phyloP scores from a whole-genome alignment of 2,329 filamentous ascomycete species.

The Fusarium phyllophilum region DNA sequence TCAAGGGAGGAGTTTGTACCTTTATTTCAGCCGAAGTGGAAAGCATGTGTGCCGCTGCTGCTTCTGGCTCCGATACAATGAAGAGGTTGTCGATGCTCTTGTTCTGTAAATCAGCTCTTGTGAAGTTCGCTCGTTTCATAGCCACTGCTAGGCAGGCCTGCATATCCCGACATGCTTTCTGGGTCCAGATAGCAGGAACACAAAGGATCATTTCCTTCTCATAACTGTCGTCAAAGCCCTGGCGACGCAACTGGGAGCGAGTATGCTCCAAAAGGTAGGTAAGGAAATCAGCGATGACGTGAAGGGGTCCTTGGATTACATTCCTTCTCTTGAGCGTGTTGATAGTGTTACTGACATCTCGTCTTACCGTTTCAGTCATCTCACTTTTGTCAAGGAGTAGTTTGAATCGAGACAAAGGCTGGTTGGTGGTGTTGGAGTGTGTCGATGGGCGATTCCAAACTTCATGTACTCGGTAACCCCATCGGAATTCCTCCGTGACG shows the following conservation, averaged over 20 bases:
- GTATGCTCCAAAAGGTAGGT: neutral
- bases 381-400: neutral
- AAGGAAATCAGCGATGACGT: neutral
- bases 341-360: fast-evolving
- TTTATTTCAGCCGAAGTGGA: neutral
- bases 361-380: fast-evolving
- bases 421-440: neutral
- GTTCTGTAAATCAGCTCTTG: neutral
- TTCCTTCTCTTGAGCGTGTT: fast-evolving
- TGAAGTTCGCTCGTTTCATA: neutral
- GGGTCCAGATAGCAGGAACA: neutral
- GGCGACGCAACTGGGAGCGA: fast-evolving
- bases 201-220: neutral
- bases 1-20: fast-evolving
- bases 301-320: fast-evolving
- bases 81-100: neutral
- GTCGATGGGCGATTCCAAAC: neutral
- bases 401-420: neutral
- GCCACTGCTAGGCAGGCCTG: neutral
- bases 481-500: fast-evolving
- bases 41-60: neutral
- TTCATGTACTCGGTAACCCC: neutral
- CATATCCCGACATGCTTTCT: neutral
- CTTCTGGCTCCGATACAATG: constrained; percentile 3
- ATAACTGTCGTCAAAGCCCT: neutral